phyloP scores from a whole-genome alignment of 2,329 filamentous ascomycete species.

The Pseudovirgaria hyperparasitica region DNA sequence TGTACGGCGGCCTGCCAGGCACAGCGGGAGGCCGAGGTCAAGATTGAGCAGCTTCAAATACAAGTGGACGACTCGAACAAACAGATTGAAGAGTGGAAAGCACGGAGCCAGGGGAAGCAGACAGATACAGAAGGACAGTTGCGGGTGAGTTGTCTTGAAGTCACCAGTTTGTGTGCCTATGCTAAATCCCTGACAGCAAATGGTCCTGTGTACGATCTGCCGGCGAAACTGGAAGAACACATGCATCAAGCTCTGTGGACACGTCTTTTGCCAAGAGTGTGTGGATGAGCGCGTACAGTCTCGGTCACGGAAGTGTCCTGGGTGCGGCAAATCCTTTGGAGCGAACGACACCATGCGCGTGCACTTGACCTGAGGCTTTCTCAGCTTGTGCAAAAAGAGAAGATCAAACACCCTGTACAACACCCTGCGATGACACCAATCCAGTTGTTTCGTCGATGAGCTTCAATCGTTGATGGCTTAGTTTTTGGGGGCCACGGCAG shows the following conservation, averaged over 20 bases:
- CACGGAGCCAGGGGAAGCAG: conserved; percentile 67
- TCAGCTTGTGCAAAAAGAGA: too few species aligned
- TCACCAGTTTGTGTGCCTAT: conserved; percentile 1
- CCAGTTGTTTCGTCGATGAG: too few species aligned
- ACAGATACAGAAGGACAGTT: conserved; percentile 76
- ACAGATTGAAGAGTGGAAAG: conserved; percentile 75
- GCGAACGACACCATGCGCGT: conserved; percentile 72
- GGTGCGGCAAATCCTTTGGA: conserved; percentile 85
- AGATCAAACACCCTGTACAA: too few species aligned
- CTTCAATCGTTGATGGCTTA: too few species aligned
- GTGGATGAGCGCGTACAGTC: conserved; percentile 82
- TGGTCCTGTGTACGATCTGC: conserved; percentile 85
- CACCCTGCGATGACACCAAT: too few species aligned
- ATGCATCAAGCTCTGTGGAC: conserved; percentile 83
- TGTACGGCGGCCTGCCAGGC: conserved; percentile 50
- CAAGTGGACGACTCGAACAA: conserved; percentile 68
- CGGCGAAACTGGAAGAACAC: conserved; percentile 90
- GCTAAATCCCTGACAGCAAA: conserved; percentile 40
- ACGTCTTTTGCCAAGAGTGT: conserved; percentile 85
- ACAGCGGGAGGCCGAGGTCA: conserved; percentile 49
- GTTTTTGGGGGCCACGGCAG: too few species aligned
- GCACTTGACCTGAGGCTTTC: too few species aligned
- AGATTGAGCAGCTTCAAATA: conserved; percentile 68
- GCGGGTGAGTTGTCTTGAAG: conserved; percentile 49
- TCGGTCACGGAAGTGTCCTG: conserved; percentile 88